These are phyloP conservation scores for Trametes sp. DNA, from an alignment of 1,284 basidiomycete genomes.

Conservation along the genomic window DNA sequence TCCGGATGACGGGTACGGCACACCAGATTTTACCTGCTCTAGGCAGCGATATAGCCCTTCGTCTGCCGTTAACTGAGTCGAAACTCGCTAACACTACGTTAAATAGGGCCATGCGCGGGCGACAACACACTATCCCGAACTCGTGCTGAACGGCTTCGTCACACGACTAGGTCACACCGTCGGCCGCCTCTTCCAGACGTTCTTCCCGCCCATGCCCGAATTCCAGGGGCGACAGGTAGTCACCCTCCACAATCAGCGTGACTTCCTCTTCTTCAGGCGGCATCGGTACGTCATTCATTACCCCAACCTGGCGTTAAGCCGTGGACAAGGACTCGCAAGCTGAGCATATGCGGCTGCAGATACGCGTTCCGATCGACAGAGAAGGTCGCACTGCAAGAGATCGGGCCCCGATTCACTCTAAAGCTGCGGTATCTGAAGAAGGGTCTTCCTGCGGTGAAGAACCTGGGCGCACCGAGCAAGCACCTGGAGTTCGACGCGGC, in stretches of 20 bases:
- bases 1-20: too few relatives aligned
- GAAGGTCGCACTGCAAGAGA: conserved; percentile 96
- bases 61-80: too few relatives aligned
- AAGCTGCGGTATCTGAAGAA: conserved; percentile 92
- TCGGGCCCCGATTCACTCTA: conserved; percentile 96
- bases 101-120: conserved; percentile 88
- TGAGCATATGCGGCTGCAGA: conserved; percentile 50
- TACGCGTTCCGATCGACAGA: conserved; percentile 93
- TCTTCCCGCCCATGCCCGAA: conserved; percentile 95
- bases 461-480: conserved; percentile 65
- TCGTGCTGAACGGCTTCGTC: conserved; percentile 95
- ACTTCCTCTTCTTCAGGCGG: conserved; percentile 97
- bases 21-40: background rate
- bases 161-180: conserved; percentile 94
- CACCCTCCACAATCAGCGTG: conserved; percentile 96
- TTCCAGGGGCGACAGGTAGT: conserved; percentile 98
- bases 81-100: background rate
- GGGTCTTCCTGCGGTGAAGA: conserved; percentile 83
- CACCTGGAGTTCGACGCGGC: conserved; percentile 69
- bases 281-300: conserved; percentile 66
- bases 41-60: too few relatives aligned
- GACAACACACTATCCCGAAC: conserved; percentile 93
- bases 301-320: background rate
- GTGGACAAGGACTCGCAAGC: too few relatives aligned
- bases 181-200: conserved; percentile 93